A percentile compares a stretch with the other conserved stretches of the same genome.
Evolutionary conservation across 2,329 filamentous ascomycete genomes (phyloP).

Genomic region (Huntiella decipiens): DNA sequence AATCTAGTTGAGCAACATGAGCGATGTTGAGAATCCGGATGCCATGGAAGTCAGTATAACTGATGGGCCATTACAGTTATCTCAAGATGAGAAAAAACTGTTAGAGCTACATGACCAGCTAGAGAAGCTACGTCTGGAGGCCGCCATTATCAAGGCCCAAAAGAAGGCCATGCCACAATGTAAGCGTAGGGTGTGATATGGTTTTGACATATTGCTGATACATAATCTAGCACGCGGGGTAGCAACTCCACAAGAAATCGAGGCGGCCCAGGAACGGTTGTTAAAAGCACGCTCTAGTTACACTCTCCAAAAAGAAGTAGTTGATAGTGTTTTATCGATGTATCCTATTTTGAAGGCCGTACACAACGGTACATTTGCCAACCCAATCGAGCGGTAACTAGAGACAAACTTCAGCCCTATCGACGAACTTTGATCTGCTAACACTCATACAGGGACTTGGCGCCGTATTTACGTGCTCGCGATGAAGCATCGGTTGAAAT

Average conservation of each 20-base stretch:
- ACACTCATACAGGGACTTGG: constrained; percentile 35
- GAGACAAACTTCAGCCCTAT: not conserved
- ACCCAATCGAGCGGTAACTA: constrained; percentile 47
- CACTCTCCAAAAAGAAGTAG: constrained; percentile 47
- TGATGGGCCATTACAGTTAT: constrained; percentile 31
- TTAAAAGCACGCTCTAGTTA: constrained; percentile 53
- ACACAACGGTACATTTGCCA: constrained; percentile 45
- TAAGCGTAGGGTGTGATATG: constrained; percentile 2
- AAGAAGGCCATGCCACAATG: constrained; percentile 11
- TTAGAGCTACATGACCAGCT: constrained; percentile 53
- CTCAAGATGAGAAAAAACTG: constrained; percentile 44
- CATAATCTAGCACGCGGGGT: constrained; percentile 13
- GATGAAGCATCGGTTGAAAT: constrained; percentile 47
- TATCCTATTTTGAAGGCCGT: constrained; percentile 64
- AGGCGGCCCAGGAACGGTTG: constrained; percentile 43
- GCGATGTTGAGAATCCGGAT: not conserved
- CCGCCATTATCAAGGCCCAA: constrained; percentile 40
- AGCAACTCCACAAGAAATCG: constrained; percentile 30
- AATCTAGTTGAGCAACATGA: not conserved
- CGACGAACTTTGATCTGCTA: no score
- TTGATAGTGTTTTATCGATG: constrained; percentile 48
- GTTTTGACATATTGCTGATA: no score
- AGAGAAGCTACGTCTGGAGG: constrained; percentile 52
- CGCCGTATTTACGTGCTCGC: constrained; percentile 45
- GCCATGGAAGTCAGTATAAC: constrained; percentile 6